Evolutionary conservation across 345 rosid species (phyloP).

Genomic region (Aurinia saxatilis): DNA sequence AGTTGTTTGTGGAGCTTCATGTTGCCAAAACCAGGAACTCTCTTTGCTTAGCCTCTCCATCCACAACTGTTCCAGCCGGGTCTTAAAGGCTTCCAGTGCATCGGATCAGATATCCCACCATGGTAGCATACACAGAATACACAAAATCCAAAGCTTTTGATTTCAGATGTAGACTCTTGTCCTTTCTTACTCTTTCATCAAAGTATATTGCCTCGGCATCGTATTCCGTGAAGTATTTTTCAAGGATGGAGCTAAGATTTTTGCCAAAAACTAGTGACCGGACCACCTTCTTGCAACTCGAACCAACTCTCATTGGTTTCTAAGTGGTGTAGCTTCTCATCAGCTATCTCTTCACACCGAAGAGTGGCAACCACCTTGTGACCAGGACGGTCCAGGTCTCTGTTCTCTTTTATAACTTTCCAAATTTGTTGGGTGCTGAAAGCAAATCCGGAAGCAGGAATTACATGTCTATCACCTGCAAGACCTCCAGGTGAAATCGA

Average conservation of each 20-base stretch:
- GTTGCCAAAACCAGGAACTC: no score
- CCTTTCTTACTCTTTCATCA: conserved; percentile 65
- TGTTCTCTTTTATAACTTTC: conserved; percentile 78
- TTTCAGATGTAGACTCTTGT: conserved; percentile 46
- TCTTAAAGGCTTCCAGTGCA: no score
- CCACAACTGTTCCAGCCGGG: no score
- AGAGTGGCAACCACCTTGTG: conserved; percentile 96
- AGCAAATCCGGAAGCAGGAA: conserved; percentile 87
- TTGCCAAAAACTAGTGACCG: conserved; percentile 60
- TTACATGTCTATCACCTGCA: conserved; percentile 80
- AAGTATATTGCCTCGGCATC: conserved; percentile 61
- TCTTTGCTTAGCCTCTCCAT: no score
- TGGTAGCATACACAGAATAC: no score
- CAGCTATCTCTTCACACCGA: conserved; percentile 91
- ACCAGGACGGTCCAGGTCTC: conserved; percentile 92
- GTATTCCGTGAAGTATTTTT: conserved; percentile 53
- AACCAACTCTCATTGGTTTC: conserved; percentile 61
- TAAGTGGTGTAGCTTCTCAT: conserved; percentile 46
- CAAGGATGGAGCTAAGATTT: conserved; percentile 55
- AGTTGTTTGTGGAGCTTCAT: no score
- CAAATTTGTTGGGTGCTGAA: conserved; percentile 78
- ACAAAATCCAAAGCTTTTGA: conserved; percentile 57
- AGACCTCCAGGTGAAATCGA: conserved; percentile 89
- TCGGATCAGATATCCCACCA: no score
- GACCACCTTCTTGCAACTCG: conserved; percentile 49